Percentiles rank a stretch among this genome's conserved stretches.
Evolutionary conservation across 306 rosid genomes (phyloP).

Genomic region (Quercus mongolica): DNA sequence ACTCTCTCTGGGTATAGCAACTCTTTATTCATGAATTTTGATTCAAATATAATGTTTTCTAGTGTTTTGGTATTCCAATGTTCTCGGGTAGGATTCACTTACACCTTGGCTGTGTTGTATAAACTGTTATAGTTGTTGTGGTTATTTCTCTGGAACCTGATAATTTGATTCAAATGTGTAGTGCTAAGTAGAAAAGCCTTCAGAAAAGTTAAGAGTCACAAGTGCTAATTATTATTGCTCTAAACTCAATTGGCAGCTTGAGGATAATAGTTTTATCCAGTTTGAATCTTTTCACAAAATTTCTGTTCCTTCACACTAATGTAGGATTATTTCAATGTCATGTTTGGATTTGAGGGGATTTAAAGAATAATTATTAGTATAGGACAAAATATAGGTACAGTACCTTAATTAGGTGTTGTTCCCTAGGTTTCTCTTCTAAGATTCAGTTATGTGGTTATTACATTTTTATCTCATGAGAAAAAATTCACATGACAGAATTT

Average conservation of each 20-base stretch:
- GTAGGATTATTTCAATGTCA: too few species aligned
- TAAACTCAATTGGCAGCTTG: neutral
- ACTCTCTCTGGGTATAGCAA: too few species aligned
- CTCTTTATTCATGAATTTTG: too few species aligned
- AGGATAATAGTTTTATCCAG: neutral
- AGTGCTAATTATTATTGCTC: neutral
- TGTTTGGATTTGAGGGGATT: too few species aligned
- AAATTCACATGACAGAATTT: too few species aligned
- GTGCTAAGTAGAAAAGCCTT: neutral
- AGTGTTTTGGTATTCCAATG: neutral
- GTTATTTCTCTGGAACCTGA: neutral
- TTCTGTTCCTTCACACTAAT: too few species aligned
- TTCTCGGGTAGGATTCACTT: neutral
- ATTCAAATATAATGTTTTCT: neutral
- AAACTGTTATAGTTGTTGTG: neutral
- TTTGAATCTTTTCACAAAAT: neutral
- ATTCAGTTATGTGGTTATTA: too few species aligned
- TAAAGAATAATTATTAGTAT: too few species aligned
- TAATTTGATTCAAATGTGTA: neutral
- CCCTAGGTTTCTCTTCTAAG: accelerated
- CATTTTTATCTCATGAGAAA: accelerated
- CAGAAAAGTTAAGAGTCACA: neutral
- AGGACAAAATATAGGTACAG: too few species aligned
- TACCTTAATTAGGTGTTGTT: too few species aligned
- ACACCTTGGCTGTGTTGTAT: neutral